Conservation (phyloP, 345 rosid genomes). For the Anacardium occidentale region DNA sequence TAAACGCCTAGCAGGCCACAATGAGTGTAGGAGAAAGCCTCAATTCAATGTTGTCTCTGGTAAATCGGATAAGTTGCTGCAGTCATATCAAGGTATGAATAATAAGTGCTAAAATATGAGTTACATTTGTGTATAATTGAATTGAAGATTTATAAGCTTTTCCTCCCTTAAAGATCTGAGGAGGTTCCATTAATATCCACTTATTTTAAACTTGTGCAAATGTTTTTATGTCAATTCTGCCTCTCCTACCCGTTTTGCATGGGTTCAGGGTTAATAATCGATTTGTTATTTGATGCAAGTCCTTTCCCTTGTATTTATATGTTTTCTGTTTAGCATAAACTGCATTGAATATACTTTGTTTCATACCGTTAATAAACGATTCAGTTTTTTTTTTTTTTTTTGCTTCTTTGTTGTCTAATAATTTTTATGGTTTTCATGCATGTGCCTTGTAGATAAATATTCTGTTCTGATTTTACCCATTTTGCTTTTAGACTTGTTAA, state of each 20-base stretch:
- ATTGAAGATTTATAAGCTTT: neutral
- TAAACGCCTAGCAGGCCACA: constrained; percentile 47
- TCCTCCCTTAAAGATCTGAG: neutral
- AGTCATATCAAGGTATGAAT: constrained; percentile 34
- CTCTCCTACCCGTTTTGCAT: neutral
- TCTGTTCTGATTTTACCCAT: neutral
- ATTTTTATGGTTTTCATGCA: neutral
- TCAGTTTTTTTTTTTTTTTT: neutral
- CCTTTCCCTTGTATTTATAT: neutral
- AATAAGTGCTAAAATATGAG: neutral
- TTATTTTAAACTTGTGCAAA: neutral
- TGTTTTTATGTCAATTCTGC: neutral
- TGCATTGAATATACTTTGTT: neutral
- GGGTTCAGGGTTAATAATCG: neutral
- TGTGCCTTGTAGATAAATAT: neutral
- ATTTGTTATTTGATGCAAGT: neutral
- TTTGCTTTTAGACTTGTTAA: neutral
- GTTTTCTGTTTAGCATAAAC: neutral
- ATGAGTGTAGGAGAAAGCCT: constrained; percentile 44
- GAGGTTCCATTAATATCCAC: neutral
- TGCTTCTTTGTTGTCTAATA: neutral
- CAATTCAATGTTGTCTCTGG: constrained; percentile 32
- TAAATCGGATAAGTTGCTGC: constrained; percentile 23
- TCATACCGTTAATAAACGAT: neutral
- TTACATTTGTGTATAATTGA: neutral